phyloP scores from a whole-genome alignment of 2,329 filamentous ascomycete species.

The Ascosphaera aggregata region DNA sequence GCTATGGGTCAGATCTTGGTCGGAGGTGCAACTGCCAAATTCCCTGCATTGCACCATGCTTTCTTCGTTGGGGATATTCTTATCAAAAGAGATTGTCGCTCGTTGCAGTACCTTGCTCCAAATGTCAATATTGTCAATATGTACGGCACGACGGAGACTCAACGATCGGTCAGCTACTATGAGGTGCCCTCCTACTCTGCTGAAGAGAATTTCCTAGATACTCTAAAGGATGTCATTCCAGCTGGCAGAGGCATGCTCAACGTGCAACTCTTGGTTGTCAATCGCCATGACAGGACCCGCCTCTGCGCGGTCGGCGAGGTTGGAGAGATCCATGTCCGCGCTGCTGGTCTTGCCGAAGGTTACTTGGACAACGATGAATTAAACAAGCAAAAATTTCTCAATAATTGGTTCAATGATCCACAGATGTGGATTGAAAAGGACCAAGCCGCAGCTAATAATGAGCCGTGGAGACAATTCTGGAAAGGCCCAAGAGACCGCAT shows the following conservation, averaged over 20 bases:
- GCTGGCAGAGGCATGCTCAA: constrained; percentile 71
- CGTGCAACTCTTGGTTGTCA: constrained; percentile 69
- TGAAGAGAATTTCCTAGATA: constrained; percentile 39
- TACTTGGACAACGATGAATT: constrained; percentile 42
- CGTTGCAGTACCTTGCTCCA: constrained; percentile 49
- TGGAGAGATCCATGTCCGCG: constrained; percentile 65
- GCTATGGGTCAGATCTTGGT: constrained; percentile 92
- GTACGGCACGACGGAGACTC: constrained; percentile 75
- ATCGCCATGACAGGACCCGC: constrained; percentile 39
- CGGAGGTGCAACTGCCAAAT: constrained; percentile 56
- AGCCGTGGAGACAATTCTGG: constrained; percentile 60
- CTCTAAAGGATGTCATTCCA: constrained; percentile 52
- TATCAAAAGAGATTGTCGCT: constrained; percentile 58
- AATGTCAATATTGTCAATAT: constrained; percentile 62
- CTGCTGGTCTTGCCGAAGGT: constrained; percentile 62
- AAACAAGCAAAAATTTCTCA: constrained; percentile 54
- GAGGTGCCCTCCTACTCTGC: constrained; percentile 44
- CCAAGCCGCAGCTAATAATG: constrained; percentile 27
- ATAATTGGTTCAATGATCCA: constrained; percentile 68
- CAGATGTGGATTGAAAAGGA: constrained; percentile 44
- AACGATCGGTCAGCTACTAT: constrained; percentile 61
- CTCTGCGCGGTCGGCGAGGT: constrained; percentile 61
- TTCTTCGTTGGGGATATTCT: constrained; percentile 88
- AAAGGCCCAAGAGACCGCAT: constrained; percentile 64
- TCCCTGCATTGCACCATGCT: constrained; percentile 51